Evolutionary conservation across 768 basidiomycete species (phyloP).

Genomic region (Lactarius psammicola): DNA sequence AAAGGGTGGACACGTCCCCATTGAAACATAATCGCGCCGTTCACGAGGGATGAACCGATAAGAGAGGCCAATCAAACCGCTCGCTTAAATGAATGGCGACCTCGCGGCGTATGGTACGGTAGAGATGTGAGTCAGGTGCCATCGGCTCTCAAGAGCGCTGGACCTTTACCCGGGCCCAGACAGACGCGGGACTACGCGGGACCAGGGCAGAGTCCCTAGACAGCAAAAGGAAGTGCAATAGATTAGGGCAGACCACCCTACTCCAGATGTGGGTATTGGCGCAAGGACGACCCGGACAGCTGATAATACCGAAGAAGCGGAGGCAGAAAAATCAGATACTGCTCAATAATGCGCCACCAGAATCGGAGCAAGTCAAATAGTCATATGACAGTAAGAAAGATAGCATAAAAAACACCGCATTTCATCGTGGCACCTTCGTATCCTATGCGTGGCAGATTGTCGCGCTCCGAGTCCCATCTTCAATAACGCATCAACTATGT

Average conservation of each 20-base stretch:
- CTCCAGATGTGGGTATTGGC: not conserved
- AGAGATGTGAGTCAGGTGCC: no score
- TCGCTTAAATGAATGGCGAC: not conserved
- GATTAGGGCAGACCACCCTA: no score
- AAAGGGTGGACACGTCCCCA: not conserved
- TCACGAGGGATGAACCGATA: not conserved
- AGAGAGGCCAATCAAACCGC: not conserved
- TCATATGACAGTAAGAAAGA: constrained; percentile 24
- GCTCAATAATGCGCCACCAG: constrained; percentile 1
- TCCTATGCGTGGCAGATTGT: not conserved
- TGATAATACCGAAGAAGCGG: not conserved
- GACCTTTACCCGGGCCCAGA: not conserved
- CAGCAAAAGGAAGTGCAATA: not conserved
- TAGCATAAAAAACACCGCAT: constrained; percentile 16
- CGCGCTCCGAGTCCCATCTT: constrained; percentile 65
- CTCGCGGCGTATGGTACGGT: no score
- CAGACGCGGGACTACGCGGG: no score
- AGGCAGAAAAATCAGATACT: not conserved
- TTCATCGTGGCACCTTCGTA: constrained; percentile 15
- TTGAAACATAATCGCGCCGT: not conserved
- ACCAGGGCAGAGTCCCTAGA: not conserved
- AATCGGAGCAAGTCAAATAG: not conserved
- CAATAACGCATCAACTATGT: constrained; percentile 80
- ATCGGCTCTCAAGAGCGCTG: not conserved
- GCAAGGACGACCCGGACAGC: not conserved